A percentile compares a stretch with the other conserved stretches of the same genome.
phyloP scores from a whole-genome alignment of 2,329 filamentous ascomycete species.

The Fusarium sp. region DNA sequence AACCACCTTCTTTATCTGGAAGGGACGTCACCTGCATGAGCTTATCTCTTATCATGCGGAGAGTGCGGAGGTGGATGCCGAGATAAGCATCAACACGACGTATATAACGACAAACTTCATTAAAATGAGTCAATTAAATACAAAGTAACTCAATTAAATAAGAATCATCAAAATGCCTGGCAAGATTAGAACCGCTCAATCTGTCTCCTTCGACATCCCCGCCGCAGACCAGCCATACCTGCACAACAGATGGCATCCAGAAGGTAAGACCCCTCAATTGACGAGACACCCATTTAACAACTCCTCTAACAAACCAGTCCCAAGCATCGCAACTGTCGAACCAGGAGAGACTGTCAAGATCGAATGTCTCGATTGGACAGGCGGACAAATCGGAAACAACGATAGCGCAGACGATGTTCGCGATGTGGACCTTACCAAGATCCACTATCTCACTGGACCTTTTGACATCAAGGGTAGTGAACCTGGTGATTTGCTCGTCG shows the following conservation, averaged over 20 bases:
- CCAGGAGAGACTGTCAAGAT: slow-evolving; percentile 92
- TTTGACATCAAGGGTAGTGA: slow-evolving; percentile 88
- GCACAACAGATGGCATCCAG: slow-evolving; percentile 89
- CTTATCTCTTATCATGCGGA: slow-evolving; percentile 37
- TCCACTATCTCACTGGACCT: slow-evolving; percentile 90
- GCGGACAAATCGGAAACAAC: slow-evolving; percentile 88
- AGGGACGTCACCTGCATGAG: slow-evolving; percentile 15
- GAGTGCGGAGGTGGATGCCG: slow-evolving; percentile 16
- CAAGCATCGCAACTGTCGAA: slow-evolving; percentile 77
- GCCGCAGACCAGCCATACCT: slow-evolving; percentile 45
- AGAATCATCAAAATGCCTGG: slow-evolving; percentile 32
- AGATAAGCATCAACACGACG: slow-evolving; percentile 1
- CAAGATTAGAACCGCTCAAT: slow-evolving; percentile 43
- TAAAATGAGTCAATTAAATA: neutral
- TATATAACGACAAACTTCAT: too few relatives aligned
- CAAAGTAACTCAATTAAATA: too few relatives aligned
- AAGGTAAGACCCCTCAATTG: slow-evolving; percentile 66
- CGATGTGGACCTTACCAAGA: slow-evolving; percentile 83
- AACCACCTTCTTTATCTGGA: slow-evolving; percentile 33
- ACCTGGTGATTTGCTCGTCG: slow-evolving; percentile 85
- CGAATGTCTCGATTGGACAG: slow-evolving; percentile 88
- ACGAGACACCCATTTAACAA: neutral
- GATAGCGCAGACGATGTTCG: slow-evolving; percentile 90
- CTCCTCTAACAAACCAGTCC: slow-evolving; percentile 66
- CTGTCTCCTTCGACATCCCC: slow-evolving; percentile 44